phyloP scores from a whole-genome alignment of 225 moss, liverwort and hornwort species.

The Marchantia polymorpha region DNA sequence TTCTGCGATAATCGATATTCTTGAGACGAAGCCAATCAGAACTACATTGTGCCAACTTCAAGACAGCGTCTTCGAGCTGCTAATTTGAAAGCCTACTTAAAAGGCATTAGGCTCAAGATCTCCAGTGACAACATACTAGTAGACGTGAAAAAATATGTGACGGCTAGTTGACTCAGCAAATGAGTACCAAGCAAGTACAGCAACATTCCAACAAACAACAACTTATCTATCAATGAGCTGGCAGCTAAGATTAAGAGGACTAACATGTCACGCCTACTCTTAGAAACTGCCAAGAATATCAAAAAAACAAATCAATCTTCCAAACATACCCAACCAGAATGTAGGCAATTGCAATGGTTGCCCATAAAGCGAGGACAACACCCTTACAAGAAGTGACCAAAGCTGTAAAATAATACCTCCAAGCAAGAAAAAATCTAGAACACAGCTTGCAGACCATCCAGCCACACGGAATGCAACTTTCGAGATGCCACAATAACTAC shows the following conservation, averaged over 20 bases:
- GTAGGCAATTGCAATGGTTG: conserved; percentile 30
- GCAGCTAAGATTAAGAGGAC: conserved; percentile 8
- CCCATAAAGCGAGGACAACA: conserved; percentile 34
- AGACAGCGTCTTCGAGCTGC: not conserved
- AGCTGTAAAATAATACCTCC: conserved; percentile 42
- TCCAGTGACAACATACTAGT: not conserved
- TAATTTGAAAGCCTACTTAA: not conserved
- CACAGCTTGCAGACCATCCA: conserved; percentile 35
- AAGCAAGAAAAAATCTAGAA: conserved; percentile 28
- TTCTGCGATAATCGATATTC: too few species aligned
- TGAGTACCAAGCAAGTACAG: not conserved
- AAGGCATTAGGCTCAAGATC: not conserved
- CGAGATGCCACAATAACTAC: conserved; percentile 22
- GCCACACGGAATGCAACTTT: conserved; percentile 33
- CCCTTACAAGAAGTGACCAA: conserved; percentile 34
- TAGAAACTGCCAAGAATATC: conserved; percentile 21
- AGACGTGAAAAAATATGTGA: not conserved
- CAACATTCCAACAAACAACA: conserved; percentile 21
- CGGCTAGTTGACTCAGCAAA: conserved; percentile 6
- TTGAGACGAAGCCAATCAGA: not conserved
- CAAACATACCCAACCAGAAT: conserved; percentile 27
- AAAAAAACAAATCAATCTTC: conserved; percentile 18
- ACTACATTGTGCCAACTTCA: not conserved
- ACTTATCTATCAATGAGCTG: conserved; percentile 11
- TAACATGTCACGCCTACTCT: conserved; percentile 11